Evolutionary conservation across 2,329 filamentous ascomycete species (phyloP), one percentile per base, ranked within the genome.

Genomic region (Sclerotinia minor): DNA sequence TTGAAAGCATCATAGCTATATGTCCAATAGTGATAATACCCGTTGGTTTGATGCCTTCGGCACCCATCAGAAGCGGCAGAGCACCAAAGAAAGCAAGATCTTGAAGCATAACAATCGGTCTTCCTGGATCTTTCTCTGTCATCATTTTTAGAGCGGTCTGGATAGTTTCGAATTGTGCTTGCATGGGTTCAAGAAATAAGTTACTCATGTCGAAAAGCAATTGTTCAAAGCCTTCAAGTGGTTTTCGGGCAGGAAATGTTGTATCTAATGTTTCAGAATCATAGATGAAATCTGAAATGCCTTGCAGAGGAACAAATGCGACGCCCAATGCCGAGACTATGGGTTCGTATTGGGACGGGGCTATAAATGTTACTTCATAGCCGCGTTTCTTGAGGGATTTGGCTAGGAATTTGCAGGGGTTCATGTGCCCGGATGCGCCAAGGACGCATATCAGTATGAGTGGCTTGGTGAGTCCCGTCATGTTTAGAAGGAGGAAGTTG

Each of bases 291-390:
- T 77, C 73, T 35, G 72, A 69, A 1, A 60, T 32, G 15, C 69
- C 71, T 15, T 50, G 32, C 15, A 77, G 69, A 1, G 76, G 72
- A n/a, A 79, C 71, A 68, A 79, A 80, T 1, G 72, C 74, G 5
- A 79, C 79, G 0, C 82, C 81, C 3, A 77, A 76, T 1, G 70
- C 71, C 59, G 77, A 76, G 59, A 81, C 73, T 13, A 74, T 67
- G 5, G 72, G 65, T 58, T 79, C 73, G 69, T 78, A 82, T 13
- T 75, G 69, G 0, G 75, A 70, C 1, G 79, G 79, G 5, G 76
- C 76, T n/a, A 83, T 75, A 70, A 82, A 80, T 2, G 78, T 80
- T 4, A 81, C 74, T 5, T 78, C 73, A 64, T 80, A 83, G 3
- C 80, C 81, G 3, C 77, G 73, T 4, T 73, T 70, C 13, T 79